Base-by-base conservation (phyloP, 2,329 filamentous ascomycete species). In the Allantophomopsis lycopodina region DNA sequence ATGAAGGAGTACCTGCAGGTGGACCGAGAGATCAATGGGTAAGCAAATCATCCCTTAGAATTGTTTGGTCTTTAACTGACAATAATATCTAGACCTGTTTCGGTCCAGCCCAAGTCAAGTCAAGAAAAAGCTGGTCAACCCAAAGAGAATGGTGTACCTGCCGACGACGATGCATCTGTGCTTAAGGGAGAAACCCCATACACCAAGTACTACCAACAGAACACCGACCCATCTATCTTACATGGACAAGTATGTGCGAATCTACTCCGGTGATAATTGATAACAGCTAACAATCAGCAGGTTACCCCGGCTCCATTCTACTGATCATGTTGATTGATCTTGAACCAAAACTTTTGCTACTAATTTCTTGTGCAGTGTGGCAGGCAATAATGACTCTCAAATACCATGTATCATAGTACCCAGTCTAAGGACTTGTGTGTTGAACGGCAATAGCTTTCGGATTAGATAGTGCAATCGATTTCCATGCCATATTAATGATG, bases 21-120 rank as follows among this genome's bases (percentile, higher is more conserved):
- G 30, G 89, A 98, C 55, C 74, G 79, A 34, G 83, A 94, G 57
- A 74, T 95, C 43, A 91, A 93, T 57, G 91, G 91, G 77, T 79
- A 64, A 60, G 75, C 55, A 15, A 21, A 18, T 15, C 33, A 13
- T 16, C 32, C 4, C 10, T 4, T 7, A 39, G 30, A 12, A 6
- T 15, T 37, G 1, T 28, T 15, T 7, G 13, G 32, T 7, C 5
- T 11, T 13, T 21, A 11, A 17, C 15, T 20, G 8, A 18, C 12
- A 17, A 7, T n/a, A 3, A 13, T 34, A 16, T 34, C 13, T 34
- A 66, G 63, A 34, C 62, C 63, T 17, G 51, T 60, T 38, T 65
- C 63, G 15, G 54, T 66, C 34, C 63, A 63, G 46, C 52, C 57
- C 12, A 63, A 59, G 45, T 46, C 42, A 37, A 59, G 52, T 42